Percentiles rank a stretch among this genome's conserved stretches.
These are phyloP conservation scores for Adiantum capillusveneris DNA, from an alignment of 75 land plant species.

Conservation along the genomic window DNA sequence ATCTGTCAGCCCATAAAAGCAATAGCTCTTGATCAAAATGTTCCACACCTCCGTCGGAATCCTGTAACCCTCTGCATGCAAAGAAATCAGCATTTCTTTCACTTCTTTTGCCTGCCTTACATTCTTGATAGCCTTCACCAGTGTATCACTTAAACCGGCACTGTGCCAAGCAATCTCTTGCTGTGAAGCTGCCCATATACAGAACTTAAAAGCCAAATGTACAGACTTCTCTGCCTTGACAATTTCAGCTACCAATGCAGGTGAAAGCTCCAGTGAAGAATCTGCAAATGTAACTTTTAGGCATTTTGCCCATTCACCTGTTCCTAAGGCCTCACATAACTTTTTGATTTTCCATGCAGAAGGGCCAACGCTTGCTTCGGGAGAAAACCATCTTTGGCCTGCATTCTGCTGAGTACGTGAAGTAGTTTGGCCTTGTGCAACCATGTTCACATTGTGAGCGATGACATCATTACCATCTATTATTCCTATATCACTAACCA, in stretches of 20 bases:
- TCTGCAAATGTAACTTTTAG: too few relatives aligned
- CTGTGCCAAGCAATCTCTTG: neutral
- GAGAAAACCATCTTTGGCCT: too few relatives aligned
- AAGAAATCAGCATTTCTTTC: neutral
- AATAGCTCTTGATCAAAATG: neutral
- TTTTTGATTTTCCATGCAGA: too few relatives aligned
- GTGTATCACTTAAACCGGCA: neutral
- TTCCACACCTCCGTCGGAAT: neutral
- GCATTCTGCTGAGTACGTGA: too few relatives aligned
- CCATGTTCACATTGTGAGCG: too few relatives aligned
- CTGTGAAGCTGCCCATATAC: conserved; percentile 1
- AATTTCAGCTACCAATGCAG: neutral
- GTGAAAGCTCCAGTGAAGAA: neutral
- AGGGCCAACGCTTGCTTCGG: too few relatives aligned
- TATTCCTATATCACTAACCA: too few relatives aligned
- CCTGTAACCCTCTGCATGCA: neutral
- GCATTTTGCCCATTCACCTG: too few relatives aligned
- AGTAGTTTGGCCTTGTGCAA: too few relatives aligned
- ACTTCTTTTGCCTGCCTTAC: neutral
- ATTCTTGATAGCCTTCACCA: neutral
- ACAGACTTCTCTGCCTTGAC: neutral
- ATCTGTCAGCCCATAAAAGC: neutral
- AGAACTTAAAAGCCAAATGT: neutral
- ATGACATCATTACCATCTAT: too few relatives aligned
- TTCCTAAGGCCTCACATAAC: too few relatives aligned